Evolutionary conservation across 2,329 filamentous ascomycete species (phyloP).

Genomic region (Calonectria multiphialidica): DNA sequence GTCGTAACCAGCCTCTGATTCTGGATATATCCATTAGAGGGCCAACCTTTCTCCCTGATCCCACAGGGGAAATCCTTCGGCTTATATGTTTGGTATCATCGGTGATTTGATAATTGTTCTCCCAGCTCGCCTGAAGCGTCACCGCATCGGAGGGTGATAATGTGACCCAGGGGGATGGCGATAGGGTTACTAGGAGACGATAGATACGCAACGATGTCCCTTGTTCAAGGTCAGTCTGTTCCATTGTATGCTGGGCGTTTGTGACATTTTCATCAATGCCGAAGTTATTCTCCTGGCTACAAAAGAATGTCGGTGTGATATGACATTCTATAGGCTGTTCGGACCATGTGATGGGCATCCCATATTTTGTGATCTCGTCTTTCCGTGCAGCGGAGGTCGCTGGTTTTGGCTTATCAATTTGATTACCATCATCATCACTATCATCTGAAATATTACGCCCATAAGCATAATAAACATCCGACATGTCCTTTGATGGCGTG

Average conservation of each 20-base stretch:
- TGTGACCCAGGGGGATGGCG: slow-evolving; percentile 6
- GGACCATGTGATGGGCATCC: neutral
- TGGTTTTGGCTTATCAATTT: neutral
- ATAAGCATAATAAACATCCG: neutral
- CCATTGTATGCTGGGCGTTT: neutral
- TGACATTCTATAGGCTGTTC: slow-evolving; percentile 7
- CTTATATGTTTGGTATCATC: neutral
- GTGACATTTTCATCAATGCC: neutral
- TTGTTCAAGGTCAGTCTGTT: neutral
- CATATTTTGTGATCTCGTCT: slow-evolving; percentile 9
- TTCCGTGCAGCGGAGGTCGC: neutral
- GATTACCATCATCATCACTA: neutral
- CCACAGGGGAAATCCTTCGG: neutral
- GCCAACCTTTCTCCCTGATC: slow-evolving; percentile 8
- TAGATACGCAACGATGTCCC: neutral
- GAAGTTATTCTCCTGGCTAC: neutral
- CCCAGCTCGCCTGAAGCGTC: slow-evolving; percentile 17
- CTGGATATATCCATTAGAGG: slow-evolving; percentile 1
- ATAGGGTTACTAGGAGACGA: neutral
- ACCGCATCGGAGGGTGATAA: neutral
- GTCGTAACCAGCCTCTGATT: slow-evolving; percentile 10
- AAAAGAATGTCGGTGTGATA: neutral
- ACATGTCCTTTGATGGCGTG: neutral
- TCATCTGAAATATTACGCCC: neutral
- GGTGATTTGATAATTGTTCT: neutral